Percentiles rank a stretch among this genome's conserved stretches.
Evolutionary conservation across 2,329 filamentous ascomycete species (phyloP).

Genomic region (Cytospora piceicola): DNA sequence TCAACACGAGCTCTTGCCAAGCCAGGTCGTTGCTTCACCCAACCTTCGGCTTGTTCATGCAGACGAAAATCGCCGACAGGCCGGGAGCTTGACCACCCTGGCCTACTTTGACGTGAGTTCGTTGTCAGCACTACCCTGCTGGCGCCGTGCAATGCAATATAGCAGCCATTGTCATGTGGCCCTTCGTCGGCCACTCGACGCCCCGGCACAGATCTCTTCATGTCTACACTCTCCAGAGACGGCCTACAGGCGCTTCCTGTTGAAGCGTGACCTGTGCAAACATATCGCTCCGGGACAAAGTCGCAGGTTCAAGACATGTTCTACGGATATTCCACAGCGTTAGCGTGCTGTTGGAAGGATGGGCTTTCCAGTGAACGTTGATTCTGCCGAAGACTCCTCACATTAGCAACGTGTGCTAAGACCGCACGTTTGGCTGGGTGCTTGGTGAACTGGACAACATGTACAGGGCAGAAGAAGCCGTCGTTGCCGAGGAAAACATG

Average conservation of each 20-base stretch:
- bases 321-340: slow-evolving; percentile 1
- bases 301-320: slow-evolving; percentile 4
- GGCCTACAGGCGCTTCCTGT: not conserved
- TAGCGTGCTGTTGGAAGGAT: slow-evolving; percentile 9
- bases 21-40: slow-evolving; percentile 16
- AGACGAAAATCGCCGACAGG: slow-evolving; percentile 2
- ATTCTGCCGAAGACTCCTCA: slow-evolving; percentile 12
- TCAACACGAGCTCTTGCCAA: slow-evolving; percentile 28
- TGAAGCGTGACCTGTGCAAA: not conserved
- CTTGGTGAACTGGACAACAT: not conserved
- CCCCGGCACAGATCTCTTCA: not conserved
- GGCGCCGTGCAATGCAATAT: slow-evolving; percentile 1
- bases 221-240: not conserved
- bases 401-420: slow-evolving; percentile 14
- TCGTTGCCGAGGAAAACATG: not conserved
- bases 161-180: not conserved
- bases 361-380: not conserved
- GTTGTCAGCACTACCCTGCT: slow-evolving; percentile 13
- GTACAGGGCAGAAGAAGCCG: slow-evolving; percentile 2
- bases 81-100: slow-evolving; percentile 13
- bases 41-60: slow-evolving; percentile 1
- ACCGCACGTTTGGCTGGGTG: not conserved
- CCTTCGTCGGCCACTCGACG: not conserved
- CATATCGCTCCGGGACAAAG: not conserved
- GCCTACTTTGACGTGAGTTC: not conserved